phyloP scores from a whole-genome alignment of 805 yeast species.

The Kluyveromyces wickerhamii region DNA sequence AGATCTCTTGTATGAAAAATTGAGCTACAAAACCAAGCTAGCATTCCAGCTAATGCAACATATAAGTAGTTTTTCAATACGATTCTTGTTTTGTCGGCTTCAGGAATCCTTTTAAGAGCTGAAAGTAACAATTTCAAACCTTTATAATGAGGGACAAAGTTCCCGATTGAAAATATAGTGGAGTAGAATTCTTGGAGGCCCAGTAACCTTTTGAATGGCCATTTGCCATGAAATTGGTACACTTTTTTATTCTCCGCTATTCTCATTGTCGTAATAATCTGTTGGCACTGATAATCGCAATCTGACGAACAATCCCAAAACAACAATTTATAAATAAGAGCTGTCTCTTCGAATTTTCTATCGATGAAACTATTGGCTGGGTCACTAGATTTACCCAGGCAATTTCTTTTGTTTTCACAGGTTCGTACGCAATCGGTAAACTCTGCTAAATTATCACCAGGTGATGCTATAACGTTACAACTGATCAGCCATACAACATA shows the following conservation, averaged over 20 bases:
- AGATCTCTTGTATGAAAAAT: constrained; percentile 86
- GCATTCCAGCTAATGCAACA: constrained; percentile 57
- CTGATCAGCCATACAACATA: too few species aligned
- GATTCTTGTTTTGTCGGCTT: constrained; percentile 7
- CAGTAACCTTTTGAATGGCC: constrained; percentile 81
- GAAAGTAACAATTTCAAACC: constrained; percentile 33
- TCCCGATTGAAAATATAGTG: constrained; percentile 66
- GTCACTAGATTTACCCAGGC: constrained; percentile 16
- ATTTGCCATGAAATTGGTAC: constrained; percentile 90
- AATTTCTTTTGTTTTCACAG: constrained; percentile 33
- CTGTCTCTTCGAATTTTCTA: constrained; percentile 15
- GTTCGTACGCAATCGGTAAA: constrained; percentile 48
- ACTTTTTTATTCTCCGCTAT: constrained; percentile 41
- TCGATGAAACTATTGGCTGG: constrained; percentile 21
- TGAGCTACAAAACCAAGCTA: constrained; percentile 83
- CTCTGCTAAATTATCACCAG: constrained; percentile 53
- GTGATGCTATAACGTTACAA: constrained; percentile 34
- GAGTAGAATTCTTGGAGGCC: constrained; percentile 84
- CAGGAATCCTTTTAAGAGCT: constrained; percentile 8
- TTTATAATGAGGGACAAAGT: constrained; percentile 55
- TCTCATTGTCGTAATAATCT: constrained; percentile 55
- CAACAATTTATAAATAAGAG: constrained; percentile 38
- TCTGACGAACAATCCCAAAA: constrained; percentile 71
- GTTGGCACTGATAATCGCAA: constrained; percentile 93
- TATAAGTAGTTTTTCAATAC: constrained; percentile 20